Base-by-base conservation (phyloP, 805 yeast species). In the Candida nemodendra region DNA sequence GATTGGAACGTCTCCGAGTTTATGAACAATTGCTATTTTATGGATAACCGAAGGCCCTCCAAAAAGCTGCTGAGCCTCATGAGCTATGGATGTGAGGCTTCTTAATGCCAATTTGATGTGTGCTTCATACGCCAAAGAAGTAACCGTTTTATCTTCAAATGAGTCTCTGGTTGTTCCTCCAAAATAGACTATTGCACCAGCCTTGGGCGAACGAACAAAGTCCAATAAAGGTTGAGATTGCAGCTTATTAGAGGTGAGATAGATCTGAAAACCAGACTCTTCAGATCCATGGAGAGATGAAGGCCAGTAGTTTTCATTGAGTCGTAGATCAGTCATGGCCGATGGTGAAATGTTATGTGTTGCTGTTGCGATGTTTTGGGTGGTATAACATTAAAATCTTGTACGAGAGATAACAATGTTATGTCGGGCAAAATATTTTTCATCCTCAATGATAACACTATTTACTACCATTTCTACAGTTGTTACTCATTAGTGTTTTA, bases 151-250 rank as follows among this genome's bases (percentile, higher is more conserved):
- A 12, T 63, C 65, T 15, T 64, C 69, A 47, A 71, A 66, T 15
- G 54, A 54, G 47, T 70, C 69, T 38, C 79, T 55, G 6, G 80
- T 74, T 9, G 70, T 70, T 1, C 80, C 80, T 4, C 70, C 72
- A 56, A 74, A 74, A 30, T 63, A 59, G 4, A 74, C 66, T 4
- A 72, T 62, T 0, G 78, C 79, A 1, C 80, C 79, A 0, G 77
- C 71, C 17, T 51, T 40, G 3, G 68, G 65, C 13, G 61, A 45
- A 38, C 64, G 64, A n/a, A 68, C 77, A 52, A 68, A 72, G 4
- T 62, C 54, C 8, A 66, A 33, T 5, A 56, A 54, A 8, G 49
- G 50, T 5, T 19, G 26, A 2, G 54, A 18, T 9, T 45, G 34
- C 13, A 66, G 41, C 3, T 30, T 25, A 4, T 42, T 29, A 1